phyloP scores from a whole-genome alignment of 768 basidiomycete species.

The Lentinula lateritia region DNA sequence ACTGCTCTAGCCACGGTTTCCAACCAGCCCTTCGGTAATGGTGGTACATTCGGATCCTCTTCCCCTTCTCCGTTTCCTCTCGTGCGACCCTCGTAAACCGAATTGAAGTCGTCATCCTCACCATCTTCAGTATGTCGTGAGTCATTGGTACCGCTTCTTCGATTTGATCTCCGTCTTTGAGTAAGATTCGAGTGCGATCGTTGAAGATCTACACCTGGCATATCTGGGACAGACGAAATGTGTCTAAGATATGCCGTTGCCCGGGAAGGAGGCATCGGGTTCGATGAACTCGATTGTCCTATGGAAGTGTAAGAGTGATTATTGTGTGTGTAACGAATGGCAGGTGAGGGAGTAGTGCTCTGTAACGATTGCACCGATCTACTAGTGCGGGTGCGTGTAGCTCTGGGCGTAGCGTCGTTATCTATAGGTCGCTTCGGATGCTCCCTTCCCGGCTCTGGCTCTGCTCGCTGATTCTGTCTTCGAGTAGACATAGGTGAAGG shows the following conservation, averaged over 20 bases:
- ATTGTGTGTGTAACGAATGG: background rate
- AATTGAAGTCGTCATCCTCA: conserved; percentile 13
- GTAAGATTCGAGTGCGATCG: conserved; percentile 28
- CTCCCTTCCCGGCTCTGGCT: background rate
- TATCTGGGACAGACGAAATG: conserved; percentile 55
- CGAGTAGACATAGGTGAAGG: background rate
- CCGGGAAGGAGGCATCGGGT: conserved; percentile 28
- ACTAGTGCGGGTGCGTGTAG: background rate
- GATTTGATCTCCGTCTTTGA: conserved; percentile 5
- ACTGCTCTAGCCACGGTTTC: conserved; percentile 65
- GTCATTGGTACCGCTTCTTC: background rate
- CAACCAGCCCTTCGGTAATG: conserved; percentile 65
- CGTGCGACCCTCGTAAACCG: conserved; percentile 4
- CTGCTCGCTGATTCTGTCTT: background rate
- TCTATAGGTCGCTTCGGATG: background rate
- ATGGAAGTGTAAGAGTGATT: conserved; percentile 2
- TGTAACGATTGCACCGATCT: background rate
- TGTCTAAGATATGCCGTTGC: conserved; percentile 70
- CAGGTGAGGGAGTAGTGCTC: background rate
- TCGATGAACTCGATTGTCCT: background rate
- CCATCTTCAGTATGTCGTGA: conserved; percentile 19
- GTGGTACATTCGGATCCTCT: conserved; percentile 30
- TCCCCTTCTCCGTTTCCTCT: conserved; percentile 25
- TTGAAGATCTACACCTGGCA: conserved; percentile 19
- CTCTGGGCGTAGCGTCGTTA: background rate